Percentiles rank a stretch among this genome's conserved stretches.
phyloP scores from a whole-genome alignment of 2,329 filamentous ascomycete species.

The Botryotinia convoluta region DNA sequence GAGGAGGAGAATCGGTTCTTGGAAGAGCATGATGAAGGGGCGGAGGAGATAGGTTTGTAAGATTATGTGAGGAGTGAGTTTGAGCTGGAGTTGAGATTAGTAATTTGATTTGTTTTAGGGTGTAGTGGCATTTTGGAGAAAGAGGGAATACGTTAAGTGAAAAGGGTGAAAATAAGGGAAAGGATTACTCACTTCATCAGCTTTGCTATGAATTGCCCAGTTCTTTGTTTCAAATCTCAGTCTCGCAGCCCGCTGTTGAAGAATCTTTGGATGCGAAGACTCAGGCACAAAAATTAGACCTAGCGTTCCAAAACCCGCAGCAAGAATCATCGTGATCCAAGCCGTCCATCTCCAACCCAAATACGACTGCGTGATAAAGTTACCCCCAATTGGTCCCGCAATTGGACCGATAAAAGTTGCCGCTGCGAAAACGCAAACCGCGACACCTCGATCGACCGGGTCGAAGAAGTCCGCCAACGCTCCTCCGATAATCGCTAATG shows the following conservation, averaged over 20 bases:
- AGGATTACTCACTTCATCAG: conserved; percentile 50
- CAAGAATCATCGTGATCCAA: conserved; percentile 53
- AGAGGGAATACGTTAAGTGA: conserved; percentile 59
- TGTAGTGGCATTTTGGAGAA: conserved; percentile 58
- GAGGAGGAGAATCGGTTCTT: conserved; percentile 34
- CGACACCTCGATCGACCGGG: conserved; percentile 58
- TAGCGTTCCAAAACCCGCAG: conserved; percentile 39
- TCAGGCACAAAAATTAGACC: conserved; percentile 13
- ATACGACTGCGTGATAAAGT: conserved; percentile 47
- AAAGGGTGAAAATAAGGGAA: conserved; percentile 64
- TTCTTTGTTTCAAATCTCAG: conserved; percentile 45
- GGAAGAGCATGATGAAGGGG: conserved; percentile 42
- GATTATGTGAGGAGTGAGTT: conserved; percentile 49
- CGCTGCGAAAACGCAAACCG: conserved; percentile 61
- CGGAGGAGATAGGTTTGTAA: conserved; percentile 39
- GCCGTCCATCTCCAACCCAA: conserved; percentile 58
- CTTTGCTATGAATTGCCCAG: conserved; percentile 39
- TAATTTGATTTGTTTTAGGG: neutral
- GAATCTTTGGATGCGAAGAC: conserved; percentile 35
- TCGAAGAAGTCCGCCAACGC: conserved; percentile 64
- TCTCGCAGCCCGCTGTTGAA: conserved; percentile 47
- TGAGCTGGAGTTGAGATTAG: conserved; percentile 40
- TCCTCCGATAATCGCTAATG: conserved; percentile 51
- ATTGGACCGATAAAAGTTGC: conserved; percentile 41
- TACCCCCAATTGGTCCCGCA: conserved; percentile 40